phyloP scores from a whole-genome alignment of 2,329 filamentous ascomycete species.

The Curvularia lunata region DNA sequence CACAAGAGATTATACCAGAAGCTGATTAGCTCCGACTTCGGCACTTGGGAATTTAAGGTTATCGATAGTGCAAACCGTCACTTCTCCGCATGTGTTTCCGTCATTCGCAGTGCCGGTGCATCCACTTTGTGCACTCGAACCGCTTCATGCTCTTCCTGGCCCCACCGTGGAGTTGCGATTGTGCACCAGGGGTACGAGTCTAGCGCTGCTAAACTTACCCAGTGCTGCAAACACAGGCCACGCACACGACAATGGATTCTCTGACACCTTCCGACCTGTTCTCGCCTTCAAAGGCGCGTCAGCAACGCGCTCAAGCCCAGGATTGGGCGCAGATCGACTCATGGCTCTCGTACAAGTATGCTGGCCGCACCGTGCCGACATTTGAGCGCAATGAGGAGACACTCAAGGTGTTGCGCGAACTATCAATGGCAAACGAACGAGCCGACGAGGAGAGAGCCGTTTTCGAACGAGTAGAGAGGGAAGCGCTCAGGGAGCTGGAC shows the following conservation, averaged over 20 bases:
- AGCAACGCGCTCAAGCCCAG: slow-evolving; percentile 80
- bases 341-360: slow-evolving; percentile 75
- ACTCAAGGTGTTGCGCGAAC: slow-evolving; percentile 72
- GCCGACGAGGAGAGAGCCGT: slow-evolving; percentile 73
- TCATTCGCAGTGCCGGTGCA: slow-evolving; percentile 11
- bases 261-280: slow-evolving; percentile 57
- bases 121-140: slow-evolving; percentile 8
- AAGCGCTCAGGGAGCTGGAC: slow-evolving; percentile 63
- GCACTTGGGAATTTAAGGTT: slow-evolving; percentile 41
- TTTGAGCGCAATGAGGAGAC: slow-evolving; percentile 92
- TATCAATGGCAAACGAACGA: slow-evolving; percentile 77
- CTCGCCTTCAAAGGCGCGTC: slow-evolving; percentile 70
- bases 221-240: slow-evolving; percentile 4
- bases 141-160: slow-evolving; percentile 1
- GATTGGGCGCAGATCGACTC: slow-evolving; percentile 89
- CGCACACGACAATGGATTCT: slow-evolving; percentile 38
- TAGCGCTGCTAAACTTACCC: slow-evolving; percentile 1
- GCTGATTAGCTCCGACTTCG: slow-evolving; percentile 41
- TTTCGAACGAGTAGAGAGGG: slow-evolving; percentile 64
- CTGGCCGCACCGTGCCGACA: slow-evolving; percentile 67
- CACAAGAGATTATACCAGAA: slow-evolving; percentile 18
- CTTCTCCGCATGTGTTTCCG: slow-evolving; percentile 14
- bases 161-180: slow-evolving; percentile 10
- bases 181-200: slow-evolving; percentile 2
- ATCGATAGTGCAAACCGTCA: slow-evolving; percentile 40